Conservation (phyloP, 176 grass and related monocot species). For the Ensete glaucum region DNA sequence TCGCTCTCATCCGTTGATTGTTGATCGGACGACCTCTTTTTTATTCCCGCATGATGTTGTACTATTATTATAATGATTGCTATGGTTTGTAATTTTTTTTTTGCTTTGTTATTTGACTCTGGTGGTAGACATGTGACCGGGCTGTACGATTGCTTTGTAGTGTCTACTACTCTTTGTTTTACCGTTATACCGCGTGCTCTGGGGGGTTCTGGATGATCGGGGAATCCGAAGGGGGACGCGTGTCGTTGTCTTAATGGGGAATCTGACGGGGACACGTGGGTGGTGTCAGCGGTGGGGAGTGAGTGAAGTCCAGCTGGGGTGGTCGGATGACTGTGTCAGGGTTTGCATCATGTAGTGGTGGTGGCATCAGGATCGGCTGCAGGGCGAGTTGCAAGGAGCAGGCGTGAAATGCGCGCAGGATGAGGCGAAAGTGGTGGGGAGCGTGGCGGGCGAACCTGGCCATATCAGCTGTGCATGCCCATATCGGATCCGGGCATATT, state of each 20-base stretch:
- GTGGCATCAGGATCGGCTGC: too few species aligned
- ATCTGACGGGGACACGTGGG: too few species aligned
- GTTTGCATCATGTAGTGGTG: too few species aligned
- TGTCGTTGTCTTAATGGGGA: background rate
- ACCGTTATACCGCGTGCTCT: background rate
- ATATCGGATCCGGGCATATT: too few species aligned
- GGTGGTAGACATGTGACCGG: background rate
- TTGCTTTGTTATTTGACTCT: background rate
- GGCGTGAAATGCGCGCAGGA: too few species aligned
- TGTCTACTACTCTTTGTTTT: background rate
- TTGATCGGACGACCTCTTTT: constrained; percentile 2
- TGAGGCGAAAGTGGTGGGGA: too few species aligned
- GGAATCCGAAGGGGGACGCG: background rate
- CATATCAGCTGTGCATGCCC: too few species aligned
- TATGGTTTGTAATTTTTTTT: background rate
- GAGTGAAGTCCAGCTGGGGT: too few species aligned
- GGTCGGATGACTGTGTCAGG: too few species aligned
- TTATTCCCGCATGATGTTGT: background rate
- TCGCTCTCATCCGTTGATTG: background rate
- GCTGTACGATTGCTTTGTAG: background rate
- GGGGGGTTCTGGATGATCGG: background rate
- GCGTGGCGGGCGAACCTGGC: too few species aligned
- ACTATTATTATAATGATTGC: background rate
- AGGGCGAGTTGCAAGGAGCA: too few species aligned
- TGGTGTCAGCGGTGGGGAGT: too few species aligned